phyloP scores from a whole-genome alignment of 2,329 filamentous ascomycete genomes.

The Rutstroemia sp. region DNA sequence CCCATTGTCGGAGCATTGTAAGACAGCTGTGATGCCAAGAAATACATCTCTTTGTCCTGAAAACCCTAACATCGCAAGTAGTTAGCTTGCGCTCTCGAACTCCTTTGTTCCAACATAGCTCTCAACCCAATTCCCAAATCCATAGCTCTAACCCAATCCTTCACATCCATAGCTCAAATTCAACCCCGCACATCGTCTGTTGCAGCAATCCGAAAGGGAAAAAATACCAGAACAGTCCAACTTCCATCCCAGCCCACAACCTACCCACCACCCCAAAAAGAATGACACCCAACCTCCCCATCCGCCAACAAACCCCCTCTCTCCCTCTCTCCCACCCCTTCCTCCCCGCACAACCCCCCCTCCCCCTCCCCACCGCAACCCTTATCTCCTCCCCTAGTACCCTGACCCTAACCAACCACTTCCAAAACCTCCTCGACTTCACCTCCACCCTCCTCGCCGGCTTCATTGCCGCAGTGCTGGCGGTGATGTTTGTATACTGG shows the following conservation, averaged over 20 bases:
- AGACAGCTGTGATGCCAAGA: no score
- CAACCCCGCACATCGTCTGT: background rate
- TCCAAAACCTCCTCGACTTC: slow-evolving; percentile 6
- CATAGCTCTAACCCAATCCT: background rate
- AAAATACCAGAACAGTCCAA: background rate
- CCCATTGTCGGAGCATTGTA: no score
- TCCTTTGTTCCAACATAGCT: no score
- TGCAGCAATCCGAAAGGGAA: no score
- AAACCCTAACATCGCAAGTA: no score
- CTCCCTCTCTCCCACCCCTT: background rate
- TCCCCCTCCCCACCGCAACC: background rate
- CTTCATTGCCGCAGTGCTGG: background rate
- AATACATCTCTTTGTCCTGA: no score
- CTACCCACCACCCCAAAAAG: background rate
- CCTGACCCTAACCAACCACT: background rate
- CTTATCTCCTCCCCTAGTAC: background rate
- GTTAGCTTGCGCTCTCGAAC: no score
- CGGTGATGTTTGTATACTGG: slow-evolving; percentile 4
- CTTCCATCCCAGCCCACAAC: background rate
- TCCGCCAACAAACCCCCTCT: background rate
- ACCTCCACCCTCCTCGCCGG: slow-evolving; percentile 1
- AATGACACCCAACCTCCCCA: background rate
- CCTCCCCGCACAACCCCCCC: background rate
- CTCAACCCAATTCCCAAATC: no score
- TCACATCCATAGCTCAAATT: background rate